A percentile compares a stretch with the other conserved stretches of the same genome.
Evolutionary conservation across 2,329 filamentous ascomycete species (phyloP).

Genomic region (Colletotrichum liriopes): DNA sequence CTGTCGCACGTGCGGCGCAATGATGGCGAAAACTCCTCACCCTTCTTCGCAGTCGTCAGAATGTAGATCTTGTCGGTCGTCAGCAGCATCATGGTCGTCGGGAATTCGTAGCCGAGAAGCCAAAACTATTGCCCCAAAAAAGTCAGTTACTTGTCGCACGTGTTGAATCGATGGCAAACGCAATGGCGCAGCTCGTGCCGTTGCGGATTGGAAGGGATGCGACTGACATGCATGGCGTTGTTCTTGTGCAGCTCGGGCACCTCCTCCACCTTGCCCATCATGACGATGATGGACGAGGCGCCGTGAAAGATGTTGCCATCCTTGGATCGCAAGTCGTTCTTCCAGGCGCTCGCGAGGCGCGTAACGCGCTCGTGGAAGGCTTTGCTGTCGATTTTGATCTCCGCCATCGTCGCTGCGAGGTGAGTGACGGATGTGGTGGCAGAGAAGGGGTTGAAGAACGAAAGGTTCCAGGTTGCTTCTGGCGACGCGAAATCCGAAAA

Average conservation of each 20-base stretch:
- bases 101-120: slow-evolving; percentile 98
- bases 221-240: slow-evolving; percentile 91
- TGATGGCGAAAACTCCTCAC: slow-evolving; percentile 60
- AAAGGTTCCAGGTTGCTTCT: slow-evolving; percentile 37
- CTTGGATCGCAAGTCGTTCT: slow-evolving; percentile 91
- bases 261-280: slow-evolving; percentile 97
- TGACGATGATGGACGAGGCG: slow-evolving; percentile 86
- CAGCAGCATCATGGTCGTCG: slow-evolving; percentile 93
- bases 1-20: not conserved
- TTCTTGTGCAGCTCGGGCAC: slow-evolving; percentile 92
- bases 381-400: slow-evolving; percentile 96
- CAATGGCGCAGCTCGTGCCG: slow-evolving; percentile 14
- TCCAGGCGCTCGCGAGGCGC: slow-evolving; percentile 92
- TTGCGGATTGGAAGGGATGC: slow-evolving; percentile 40
- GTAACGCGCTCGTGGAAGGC: slow-evolving; percentile 94
- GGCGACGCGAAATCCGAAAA: slow-evolving; percentile 60
- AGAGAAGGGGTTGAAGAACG: slow-evolving; percentile 32
- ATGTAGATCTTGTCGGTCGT: slow-evolving; percentile 91
- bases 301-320: slow-evolving; percentile 83
- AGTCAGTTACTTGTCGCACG: slow-evolving; percentile 22
- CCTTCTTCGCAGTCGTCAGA: slow-evolving; percentile 97
- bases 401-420: slow-evolving; percentile 70
- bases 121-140: slow-evolving; percentile 78
- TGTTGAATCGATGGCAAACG: not conserved
- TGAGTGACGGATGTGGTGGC: slow-evolving; percentile 43